Percentiles rank a stretch among this genome's conserved stretches.
Evolutionary conservation across 495 filamentous ascomycete genomes (phyloP).

Genomic region (Lepraria neglecta): DNA sequence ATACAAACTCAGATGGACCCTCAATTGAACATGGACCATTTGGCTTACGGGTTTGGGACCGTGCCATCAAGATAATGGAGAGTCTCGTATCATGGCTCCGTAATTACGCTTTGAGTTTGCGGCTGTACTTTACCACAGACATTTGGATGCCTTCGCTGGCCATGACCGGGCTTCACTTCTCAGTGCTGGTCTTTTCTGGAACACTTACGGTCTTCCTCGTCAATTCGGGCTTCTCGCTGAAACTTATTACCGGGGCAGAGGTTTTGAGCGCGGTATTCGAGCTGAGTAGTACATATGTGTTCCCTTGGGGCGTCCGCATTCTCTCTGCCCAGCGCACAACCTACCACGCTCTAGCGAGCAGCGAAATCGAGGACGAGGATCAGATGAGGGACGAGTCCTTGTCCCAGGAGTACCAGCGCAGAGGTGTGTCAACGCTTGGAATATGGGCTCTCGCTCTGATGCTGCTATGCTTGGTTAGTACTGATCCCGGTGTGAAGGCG

Average conservation of each 20-base stretch:
- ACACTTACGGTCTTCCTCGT: conserved; percentile 13
- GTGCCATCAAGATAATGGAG: not conserved
- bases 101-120: not conserved
- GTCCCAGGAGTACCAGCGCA: not conserved
- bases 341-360: not conserved
- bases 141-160: conserved; percentile 15
- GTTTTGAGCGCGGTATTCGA: conserved; percentile 7
- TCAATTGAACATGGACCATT: not conserved
- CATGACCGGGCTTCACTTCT: conserved; percentile 9
- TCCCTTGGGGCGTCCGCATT: not conserved
- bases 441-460: not conserved
- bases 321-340: not conserved
- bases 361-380: not conserved
- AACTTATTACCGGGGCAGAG: conserved; percentile 8
- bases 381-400: not conserved
- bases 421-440: not conserved
- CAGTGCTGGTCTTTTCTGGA: not conserved
- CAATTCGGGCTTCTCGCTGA: conserved; percentile 14
- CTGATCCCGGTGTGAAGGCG: not conserved
- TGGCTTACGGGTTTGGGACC: not conserved
- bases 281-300: conserved; percentile 8
- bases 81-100: not conserved
- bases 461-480: conserved; percentile 1
- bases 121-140: conserved; percentile 7
- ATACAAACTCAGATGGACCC: no score